Percentiles rank a stretch among this genome's conserved stretches.
Evolutionary conservation across 768 basidiomycete genomes (phyloP).

Genomic region (Cystoderma amianthinum): DNA sequence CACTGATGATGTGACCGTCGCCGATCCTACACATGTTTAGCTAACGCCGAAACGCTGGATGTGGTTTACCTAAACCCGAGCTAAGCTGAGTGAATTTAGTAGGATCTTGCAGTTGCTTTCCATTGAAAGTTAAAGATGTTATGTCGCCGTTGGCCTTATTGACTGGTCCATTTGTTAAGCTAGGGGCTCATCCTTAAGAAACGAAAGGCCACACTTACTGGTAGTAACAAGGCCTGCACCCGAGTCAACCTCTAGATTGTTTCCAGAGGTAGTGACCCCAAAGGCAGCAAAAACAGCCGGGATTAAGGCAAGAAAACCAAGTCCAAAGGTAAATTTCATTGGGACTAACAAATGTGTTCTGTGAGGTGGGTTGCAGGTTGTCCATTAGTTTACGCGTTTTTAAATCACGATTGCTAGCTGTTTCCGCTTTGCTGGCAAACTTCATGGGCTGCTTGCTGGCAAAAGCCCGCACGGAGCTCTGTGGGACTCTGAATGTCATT

Average conservation of each 20-base stretch:
- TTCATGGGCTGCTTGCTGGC: too few relatives aligned
- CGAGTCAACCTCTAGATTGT: conserved; percentile 33
- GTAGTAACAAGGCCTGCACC: conserved; percentile 37
- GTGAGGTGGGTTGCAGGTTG: too few relatives aligned
- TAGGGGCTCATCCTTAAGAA: neutral
- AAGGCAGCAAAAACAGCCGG: conserved; percentile 35
- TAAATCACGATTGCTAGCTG: too few relatives aligned
- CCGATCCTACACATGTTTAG: conserved; percentile 21
- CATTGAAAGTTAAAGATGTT: conserved; percentile 36
- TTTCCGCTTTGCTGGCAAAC: too few relatives aligned
- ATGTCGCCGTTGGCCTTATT: conserved; percentile 37
- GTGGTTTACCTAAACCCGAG: conserved; percentile 31
- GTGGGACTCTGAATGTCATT: too few relatives aligned
- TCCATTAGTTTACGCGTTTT: too few relatives aligned
- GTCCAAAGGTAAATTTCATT: conserved; percentile 7
- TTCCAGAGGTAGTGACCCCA: conserved; percentile 35
- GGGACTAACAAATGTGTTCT: neutral
- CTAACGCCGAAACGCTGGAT: neutral
- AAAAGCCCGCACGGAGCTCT: too few relatives aligned
- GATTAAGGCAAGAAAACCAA: conserved; percentile 14
- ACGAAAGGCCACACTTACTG: conserved; percentile 16
- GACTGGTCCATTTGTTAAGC: conserved; percentile 15
- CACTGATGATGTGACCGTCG: conserved; percentile 31
- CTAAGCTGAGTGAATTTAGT: conserved; percentile 39
- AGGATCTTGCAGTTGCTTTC: conserved; percentile 37